Evolutionary conservation across 192 early-diverging fungal genomes (phyloP), one percentile per base, ranked within the genome.

Genomic region (Entrophospora sp.): DNA sequence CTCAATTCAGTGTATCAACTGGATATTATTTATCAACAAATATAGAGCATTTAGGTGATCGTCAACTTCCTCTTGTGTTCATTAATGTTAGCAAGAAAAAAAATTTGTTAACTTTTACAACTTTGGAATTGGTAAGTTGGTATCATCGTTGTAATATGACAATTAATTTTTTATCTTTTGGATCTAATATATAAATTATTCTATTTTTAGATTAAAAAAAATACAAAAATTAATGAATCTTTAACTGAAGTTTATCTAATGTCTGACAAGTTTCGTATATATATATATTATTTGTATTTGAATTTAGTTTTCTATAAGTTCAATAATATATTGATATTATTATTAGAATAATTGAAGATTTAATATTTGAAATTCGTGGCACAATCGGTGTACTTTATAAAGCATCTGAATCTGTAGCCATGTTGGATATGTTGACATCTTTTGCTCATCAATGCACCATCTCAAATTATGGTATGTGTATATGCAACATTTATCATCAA

Each of bases 181-280:
- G 4, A 56, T 31, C 3, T 7, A 31, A 14, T 32, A 32, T 31
- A 36, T 42, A 36, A 69, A 42, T 35, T 49, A 20, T 1, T 14
- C 30, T 1, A 12, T 32, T 34, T 22, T 4, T 72, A 87, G 83
- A 66, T 89, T 43, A 84, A 91, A 75, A 83, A 83, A 56, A 96
- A 96, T 67, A 85, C 83, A 18, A 83, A 90, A 12, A 85, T 96
- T 7, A 73, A 87, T 13, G 89, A 93, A 27, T 91, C 90, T 0
- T 71, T 94, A 42, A 78, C 81, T 20, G 94, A 96, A 62, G 87
- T 94, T 13, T 92, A 85, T 66, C 45, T 91, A 44, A 84, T 91
- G 77, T 87, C 87, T 0, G 89, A 91, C 68, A 86, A 80, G 83
- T 87, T n/a, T n/a, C n/a, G n/a, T n/a, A n/a, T n/a, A n/a, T n/a